Conservation (phyloP, 2,329 filamentous ascomycete species). For the Immersiporthe knoxdaviesiana region DNA sequence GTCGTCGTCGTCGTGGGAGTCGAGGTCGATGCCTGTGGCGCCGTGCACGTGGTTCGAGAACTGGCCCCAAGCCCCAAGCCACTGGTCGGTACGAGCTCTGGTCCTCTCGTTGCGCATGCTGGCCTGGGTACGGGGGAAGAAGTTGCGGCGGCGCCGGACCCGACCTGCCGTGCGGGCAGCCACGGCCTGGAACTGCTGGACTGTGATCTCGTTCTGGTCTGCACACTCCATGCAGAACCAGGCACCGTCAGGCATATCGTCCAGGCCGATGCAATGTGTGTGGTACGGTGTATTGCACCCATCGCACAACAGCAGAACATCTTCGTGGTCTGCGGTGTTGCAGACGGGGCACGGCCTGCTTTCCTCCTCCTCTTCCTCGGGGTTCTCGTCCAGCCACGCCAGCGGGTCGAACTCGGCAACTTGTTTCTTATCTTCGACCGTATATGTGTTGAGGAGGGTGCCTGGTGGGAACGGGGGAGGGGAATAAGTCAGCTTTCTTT, state of each 20-base stretch:
- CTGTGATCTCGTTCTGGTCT: conserved; percentile 50
- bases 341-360: conserved; percentile 82
- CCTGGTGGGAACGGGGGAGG: conserved; percentile 47
- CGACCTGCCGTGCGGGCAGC: conserved; percentile 34
- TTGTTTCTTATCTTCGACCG: conserved; percentile 83
- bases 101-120: conserved; percentile 58
- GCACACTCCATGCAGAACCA: conserved; percentile 93
- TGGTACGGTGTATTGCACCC: conserved; percentile 89
- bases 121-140: conserved; percentile 60
- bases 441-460: conserved; percentile 59
- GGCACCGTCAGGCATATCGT: conserved; percentile 72
- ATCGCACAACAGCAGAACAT: conserved; percentile 86
- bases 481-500: conserved; percentile 32
- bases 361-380: conserved; percentile 74
- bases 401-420: conserved; percentile 86
- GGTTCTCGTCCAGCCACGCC: conserved; percentile 70
- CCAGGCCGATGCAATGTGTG: conserved; percentile 86
- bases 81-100: conserved; percentile 75
- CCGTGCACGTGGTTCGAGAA: conserved; percentile 67
- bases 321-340: conserved; percentile 77
- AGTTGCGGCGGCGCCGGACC: conserved; percentile 36
- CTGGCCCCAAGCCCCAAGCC: conserved; percentile 83
- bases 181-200: conserved; percentile 38
- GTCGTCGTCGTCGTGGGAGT: conserved; percentile 85
- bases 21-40: conserved; percentile 74